These are phyloP conservation scores for Monilinia fructigena DNA, from an alignment of 2,329 filamentous ascomycete species.

Conservation along the genomic window DNA sequence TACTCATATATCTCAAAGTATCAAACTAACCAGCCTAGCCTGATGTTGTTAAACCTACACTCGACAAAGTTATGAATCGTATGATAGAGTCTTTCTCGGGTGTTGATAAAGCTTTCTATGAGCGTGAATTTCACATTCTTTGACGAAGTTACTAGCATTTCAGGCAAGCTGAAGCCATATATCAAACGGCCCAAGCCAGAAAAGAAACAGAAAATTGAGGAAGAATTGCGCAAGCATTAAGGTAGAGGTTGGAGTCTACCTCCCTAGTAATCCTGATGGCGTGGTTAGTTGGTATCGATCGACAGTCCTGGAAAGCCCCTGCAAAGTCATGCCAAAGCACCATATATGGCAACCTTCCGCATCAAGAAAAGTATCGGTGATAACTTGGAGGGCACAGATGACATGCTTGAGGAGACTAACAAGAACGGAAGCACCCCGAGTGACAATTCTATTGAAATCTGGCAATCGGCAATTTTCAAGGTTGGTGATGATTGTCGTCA, in stretches of 20 bases:
- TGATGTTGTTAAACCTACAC: conserved; percentile 86
- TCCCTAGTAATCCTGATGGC: conserved; percentile 95
- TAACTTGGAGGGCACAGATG: conserved; percentile 52
- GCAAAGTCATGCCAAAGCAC: conserved; percentile 96
- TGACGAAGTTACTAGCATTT: conserved; percentile 91
- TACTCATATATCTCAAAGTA: background rate
- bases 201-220: conserved; percentile 99
- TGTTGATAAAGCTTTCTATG: conserved; percentile 81
- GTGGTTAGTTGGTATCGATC: conserved; percentile 98
- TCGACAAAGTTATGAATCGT: conserved; percentile 84
- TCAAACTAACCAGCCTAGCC: conserved; percentile 51
- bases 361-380: conserved; percentile 75
- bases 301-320: conserved; percentile 97
- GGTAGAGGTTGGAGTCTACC: conserved; percentile 93
- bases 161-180: conserved; percentile 89
- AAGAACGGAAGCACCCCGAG: conserved; percentile 41
- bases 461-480: conserved; percentile 99
- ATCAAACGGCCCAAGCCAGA: conserved; percentile 91
- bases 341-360: conserved; percentile 98
- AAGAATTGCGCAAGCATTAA: conserved; percentile 96
- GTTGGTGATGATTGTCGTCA: conserved; percentile 98
- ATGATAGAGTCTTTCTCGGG: conserved; percentile 79
- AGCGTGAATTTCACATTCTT: conserved; percentile 99
- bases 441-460: conserved; percentile 77
- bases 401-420: conserved; percentile 50